Base-by-base conservation (phyloP, 495 filamentous ascomycete species). In the Daldinia grandis region DNA sequence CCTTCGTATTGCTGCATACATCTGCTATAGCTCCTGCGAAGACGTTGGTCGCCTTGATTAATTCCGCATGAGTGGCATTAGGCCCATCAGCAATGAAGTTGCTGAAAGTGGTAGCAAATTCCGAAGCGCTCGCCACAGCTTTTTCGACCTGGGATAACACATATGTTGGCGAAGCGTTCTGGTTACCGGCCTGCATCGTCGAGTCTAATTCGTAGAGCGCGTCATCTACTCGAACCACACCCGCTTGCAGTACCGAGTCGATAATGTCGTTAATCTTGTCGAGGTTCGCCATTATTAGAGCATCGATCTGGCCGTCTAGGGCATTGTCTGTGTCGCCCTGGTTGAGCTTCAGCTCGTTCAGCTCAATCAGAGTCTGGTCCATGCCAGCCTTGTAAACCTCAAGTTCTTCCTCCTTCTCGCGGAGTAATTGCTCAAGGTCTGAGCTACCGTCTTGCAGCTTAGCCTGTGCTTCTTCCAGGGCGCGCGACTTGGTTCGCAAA, bases 101-200 rank as follows among this genome's bases (percentile, higher is more conserved):
- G 83, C 97, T 98, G 86, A 98, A 98, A 0, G 95, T 89, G 3
- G 95, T 98, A 0, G 95, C 94, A 77, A 99, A 99, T 74, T 98
- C 95, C 58, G 92, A 98, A 4, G 95, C 93, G 62, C 89, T 97
- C 14, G 93, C 87, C n/a, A 92, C 93, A 0, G 95, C 95, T 81
- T 98, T 99, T 78, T 99, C 95, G 55, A 97, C 92, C 78, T 98
- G 95, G 1, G 95, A 98, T 19, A 98, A 84, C 21, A 99, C 93
- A 76, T 97, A 98, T 1, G 94, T 87, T n/a, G 95, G 93, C 27
- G 94, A 96, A 2, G 95, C 95, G 73, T 94, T 98, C 82, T 98
- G 95, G 81, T 99, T 99, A 74, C 95, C 95, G 47, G 95, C 95
- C 78, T 98, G 95, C 93, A 97, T 98, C 58, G 91, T 89, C 4